Percentiles rank a stretch among this genome's conserved stretches.
Conservation (phyloP, 305 asterid species). For the Fraxinus dipetala region DNA sequence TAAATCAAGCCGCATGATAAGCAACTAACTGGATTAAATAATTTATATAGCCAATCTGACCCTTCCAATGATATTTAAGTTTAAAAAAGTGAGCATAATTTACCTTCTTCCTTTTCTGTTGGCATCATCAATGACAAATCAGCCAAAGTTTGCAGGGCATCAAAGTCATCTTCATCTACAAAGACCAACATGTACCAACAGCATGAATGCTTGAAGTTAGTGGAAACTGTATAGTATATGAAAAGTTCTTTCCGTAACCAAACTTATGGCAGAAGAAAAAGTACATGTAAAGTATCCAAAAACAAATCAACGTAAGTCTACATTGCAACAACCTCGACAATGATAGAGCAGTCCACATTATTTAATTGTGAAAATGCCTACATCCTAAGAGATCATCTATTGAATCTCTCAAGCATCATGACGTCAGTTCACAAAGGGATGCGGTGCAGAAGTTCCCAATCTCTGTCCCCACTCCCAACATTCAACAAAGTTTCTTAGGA, state of each 20-base stretch:
- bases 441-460: conserved; percentile 8
- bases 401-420: conserved; percentile 15
- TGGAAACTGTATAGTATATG: conserved; percentile 17
- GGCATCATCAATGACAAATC: conserved; percentile 81
- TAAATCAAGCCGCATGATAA: conserved; percentile 13
- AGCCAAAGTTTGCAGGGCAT: conserved; percentile 83
- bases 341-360: background rate
- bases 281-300: background rate
- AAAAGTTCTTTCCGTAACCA: background rate
- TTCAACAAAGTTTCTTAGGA: conserved; percentile 18
- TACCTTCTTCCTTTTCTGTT: conserved; percentile 72
- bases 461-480: background rate
- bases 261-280: background rate
- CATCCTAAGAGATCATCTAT: background rate
- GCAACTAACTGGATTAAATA: conserved; percentile 15
- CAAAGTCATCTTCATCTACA: conserved; percentile 73
- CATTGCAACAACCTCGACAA: background rate
- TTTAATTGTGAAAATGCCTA: background rate
- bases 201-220: conserved; percentile 8
- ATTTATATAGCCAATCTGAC: conserved; percentile 1
- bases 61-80: background rate
- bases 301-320: background rate
- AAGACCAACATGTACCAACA: conserved; percentile 25
- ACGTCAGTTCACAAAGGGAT: conserved; percentile 15
- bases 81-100: conserved; percentile 13